Percentiles rank a stretch among this genome's conserved stretches.
Evolutionary conservation across 495 filamentous ascomycete genomes (phyloP).

Genomic region (Penicillium psychrofluorescens): DNA sequence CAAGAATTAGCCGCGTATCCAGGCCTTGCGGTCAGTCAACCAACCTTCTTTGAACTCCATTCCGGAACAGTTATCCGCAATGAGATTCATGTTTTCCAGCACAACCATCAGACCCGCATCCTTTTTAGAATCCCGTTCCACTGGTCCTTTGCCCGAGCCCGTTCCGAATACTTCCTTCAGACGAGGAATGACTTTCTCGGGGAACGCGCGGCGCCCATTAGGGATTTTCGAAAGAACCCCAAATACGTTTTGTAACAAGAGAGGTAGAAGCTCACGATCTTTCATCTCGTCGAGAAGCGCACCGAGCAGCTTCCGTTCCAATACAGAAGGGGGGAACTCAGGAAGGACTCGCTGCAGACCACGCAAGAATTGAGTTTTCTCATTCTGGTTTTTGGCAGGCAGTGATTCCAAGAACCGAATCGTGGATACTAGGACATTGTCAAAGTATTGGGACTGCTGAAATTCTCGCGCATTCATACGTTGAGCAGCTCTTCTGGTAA

Average conservation of each 20-base stretch:
- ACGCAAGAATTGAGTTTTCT: slow-evolving; percentile 87
- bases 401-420: slow-evolving; percentile 89
- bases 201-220: slow-evolving; percentile 66
- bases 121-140: slow-evolving; percentile 70
- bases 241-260: slow-evolving; percentile 86
- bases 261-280: slow-evolving; percentile 73
- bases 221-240: slow-evolving; percentile 72
- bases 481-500: slow-evolving; percentile 78
- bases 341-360: slow-evolving; percentile 78
- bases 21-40: slow-evolving; percentile 11
- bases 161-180: slow-evolving; percentile 75
- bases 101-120: slow-evolving; percentile 89
- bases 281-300: slow-evolving; percentile 87
- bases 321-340: slow-evolving; percentile 83
- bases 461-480: slow-evolving; percentile 86
- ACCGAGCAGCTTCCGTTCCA: slow-evolving; percentile 90
- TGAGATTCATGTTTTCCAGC: slow-evolving; percentile 68
- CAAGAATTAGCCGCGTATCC: slow-evolving; percentile 1
- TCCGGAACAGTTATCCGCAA: slow-evolving; percentile 73
- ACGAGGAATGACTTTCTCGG: slow-evolving; percentile 74
- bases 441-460: slow-evolving; percentile 88
- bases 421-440: slow-evolving; percentile 91
- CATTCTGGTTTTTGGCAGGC: slow-evolving; percentile 82
- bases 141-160: slow-evolving; percentile 35
- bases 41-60: slow-evolving; percentile 90